Evolutionary conservation across 306 rosid genomes (phyloP).

Genomic region (Quercus suber): DNA sequence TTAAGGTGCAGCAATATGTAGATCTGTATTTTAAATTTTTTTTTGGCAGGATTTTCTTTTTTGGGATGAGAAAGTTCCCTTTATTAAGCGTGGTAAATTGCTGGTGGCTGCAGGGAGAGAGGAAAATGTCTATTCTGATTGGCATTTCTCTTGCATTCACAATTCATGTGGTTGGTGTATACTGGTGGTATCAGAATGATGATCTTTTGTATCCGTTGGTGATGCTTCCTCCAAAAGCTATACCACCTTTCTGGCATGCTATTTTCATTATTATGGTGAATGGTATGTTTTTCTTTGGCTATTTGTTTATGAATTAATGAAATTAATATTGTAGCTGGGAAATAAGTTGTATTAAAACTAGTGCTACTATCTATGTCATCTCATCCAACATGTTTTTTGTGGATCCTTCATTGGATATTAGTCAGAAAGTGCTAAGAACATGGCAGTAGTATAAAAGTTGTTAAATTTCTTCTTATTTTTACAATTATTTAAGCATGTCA

Average conservation of each 20-base stretch:
- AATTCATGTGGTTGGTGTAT: slow-evolving; percentile 74
- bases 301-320: not conserved
- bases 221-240: slow-evolving; percentile 90
- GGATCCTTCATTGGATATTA: not conserved
- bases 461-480: not conserved
- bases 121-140: slow-evolving; percentile 67
- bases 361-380: not conserved
- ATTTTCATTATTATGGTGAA: slow-evolving; percentile 87
- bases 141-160: slow-evolving; percentile 75
- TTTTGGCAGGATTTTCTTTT: not conserved
- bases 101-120: slow-evolving; percentile 87
- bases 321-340: not conserved
- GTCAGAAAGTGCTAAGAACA: not conserved
- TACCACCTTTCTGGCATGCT: slow-evolving; percentile 98
- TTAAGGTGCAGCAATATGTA: slow-evolving; percentile 46
- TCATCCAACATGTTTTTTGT: not conserved
- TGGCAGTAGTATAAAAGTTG: not conserved
- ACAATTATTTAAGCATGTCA: not conserved
- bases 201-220: slow-evolving; percentile 76
- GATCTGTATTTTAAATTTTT: not conserved
- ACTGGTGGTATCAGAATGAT: slow-evolving; percentile 98
- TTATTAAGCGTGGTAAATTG: slow-evolving; percentile 15
- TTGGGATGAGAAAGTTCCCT: not conserved
- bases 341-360: not conserved
- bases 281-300: slow-evolving; percentile 51